Conservation (phyloP, 164 flowering plant genomes). For the Vitis vinifera region DNA sequence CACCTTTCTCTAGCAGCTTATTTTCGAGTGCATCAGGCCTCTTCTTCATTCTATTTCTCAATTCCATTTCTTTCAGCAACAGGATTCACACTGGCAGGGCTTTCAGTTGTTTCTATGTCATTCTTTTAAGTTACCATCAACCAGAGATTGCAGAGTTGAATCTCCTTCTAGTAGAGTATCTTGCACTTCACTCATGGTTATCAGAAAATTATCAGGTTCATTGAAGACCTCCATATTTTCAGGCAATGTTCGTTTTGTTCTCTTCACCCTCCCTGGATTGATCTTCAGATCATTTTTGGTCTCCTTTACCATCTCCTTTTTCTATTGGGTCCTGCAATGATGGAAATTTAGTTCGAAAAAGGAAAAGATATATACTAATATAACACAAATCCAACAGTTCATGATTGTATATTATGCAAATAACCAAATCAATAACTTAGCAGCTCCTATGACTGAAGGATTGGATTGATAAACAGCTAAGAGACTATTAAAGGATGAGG, state of each 20-base stretch:
- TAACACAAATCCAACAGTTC: too few species aligned
- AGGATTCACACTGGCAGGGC: background rate
- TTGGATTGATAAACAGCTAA: too few species aligned
- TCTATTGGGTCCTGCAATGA: background rate
- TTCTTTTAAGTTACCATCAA: background rate
- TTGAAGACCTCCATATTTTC: background rate
- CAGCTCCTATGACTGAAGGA: too few species aligned
- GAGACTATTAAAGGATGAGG: too few species aligned
- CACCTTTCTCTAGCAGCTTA: constrained; percentile 6
- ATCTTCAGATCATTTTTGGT: background rate
- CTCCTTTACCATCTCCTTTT: constrained; percentile 6
- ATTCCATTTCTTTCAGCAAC: background rate
- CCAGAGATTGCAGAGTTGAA: background rate
- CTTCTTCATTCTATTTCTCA: background rate
- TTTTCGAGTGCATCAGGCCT: constrained; percentile 2
- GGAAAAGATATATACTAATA: too few species aligned
- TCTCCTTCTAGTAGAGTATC: constrained; percentile 1
- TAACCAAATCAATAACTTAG: too few species aligned
- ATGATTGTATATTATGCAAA: too few species aligned
- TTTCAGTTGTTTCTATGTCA: background rate
- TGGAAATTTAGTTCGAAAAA: too few species aligned
- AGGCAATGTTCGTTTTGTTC: too few species aligned
- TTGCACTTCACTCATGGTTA: constrained; percentile 2
- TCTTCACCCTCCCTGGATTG: too few species aligned
- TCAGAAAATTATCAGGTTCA: background rate